Base-by-base conservation (phyloP, 164 flowering plant genomes). In the Chimonanthus salicifolius region DNA sequence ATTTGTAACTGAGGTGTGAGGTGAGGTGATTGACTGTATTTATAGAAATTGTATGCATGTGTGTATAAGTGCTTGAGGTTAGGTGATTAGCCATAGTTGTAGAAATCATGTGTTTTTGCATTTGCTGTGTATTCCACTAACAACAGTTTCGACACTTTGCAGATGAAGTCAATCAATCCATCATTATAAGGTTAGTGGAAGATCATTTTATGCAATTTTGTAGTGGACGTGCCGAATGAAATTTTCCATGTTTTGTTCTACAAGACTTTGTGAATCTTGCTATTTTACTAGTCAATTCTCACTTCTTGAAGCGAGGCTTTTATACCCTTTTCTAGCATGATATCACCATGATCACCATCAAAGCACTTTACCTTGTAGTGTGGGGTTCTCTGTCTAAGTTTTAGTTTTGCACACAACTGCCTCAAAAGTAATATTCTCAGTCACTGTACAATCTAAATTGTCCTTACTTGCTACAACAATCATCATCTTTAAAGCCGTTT, bases 131-230 rank as follows among this genome's bases (percentile, higher is more conserved):
- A 62, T 49, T 13, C 21, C 64, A 15, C 67, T 71, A 62, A 71
- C 67, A 62, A 47, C 49, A 7, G 67, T 18, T 71, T n/a, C 43
- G 70, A 13, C 58, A 72, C 74, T 64, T 70, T 87, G 78, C 97
- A 96, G 99, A 96, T 91, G 99, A 96, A 89, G 98, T 96, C 62
- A 96, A 94, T 81, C 99, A 96, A 76, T 96, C 98, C 18, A 94
- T 96, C 78, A 94, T 96, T 71, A 96, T 96, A 85, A 96, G 99
- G 99, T 96, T 71, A 82, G 97, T 85, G 50, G 45, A n/a, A 67
- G n/a, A 51, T 50, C n/a, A 13, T 58, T 51, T n/a, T 2, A 16
- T 62, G n/a, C 65, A 62, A 9, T 65, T 65, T 45, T n/a, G 15
- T 1, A 65, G 7, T 5, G 45, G 68, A 11, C 18, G 15, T 65